phyloP scores from a whole-genome alignment of 1,284 basidiomycete species.

The Heterobasidion occidentale region DNA sequence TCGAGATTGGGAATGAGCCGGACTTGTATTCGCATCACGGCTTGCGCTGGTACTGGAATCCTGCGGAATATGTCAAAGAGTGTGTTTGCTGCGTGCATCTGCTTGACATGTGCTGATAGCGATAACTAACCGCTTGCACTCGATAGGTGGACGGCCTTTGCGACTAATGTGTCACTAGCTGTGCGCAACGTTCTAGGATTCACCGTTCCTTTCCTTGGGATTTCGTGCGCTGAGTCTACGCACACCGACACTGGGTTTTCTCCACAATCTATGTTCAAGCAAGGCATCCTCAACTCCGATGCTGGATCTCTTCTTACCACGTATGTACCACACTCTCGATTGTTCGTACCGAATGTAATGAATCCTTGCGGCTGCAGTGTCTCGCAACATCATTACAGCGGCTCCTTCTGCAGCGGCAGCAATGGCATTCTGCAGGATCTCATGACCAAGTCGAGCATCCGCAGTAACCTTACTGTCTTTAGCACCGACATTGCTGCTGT shows the following conservation, averaged over 20 bases:
- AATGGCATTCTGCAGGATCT: conserved; percentile 44
- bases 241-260: conserved; percentile 42
- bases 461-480: conserved; percentile 47
- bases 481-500: conserved; percentile 41
- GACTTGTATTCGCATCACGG: conserved; percentile 50
- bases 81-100: conserved; percentile 43
- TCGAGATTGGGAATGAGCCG: conserved; percentile 41
- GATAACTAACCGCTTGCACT: background rate
- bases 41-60: background rate
- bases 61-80: conserved; percentile 17
- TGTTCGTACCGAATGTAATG: conserved; percentile 1
- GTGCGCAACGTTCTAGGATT: conserved; percentile 19
- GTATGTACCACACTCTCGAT: conserved; percentile 16
- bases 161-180: conserved; percentile 20
- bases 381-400: conserved; percentile 59
- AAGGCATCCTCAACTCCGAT: conserved; percentile 23
- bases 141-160: conserved; percentile 26
- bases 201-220: conserved; percentile 40
- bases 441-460: conserved; percentile 53
- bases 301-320: conserved; percentile 23
- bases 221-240: conserved; percentile 41
- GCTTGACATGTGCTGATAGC: background rate
- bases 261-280: conserved; percentile 38
- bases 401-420: conserved; percentile 44
- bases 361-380: conserved; percentile 28